Conservation (phyloP, 2,329 filamentous ascomycete species). For the Stylonectria norvegica region DNA sequence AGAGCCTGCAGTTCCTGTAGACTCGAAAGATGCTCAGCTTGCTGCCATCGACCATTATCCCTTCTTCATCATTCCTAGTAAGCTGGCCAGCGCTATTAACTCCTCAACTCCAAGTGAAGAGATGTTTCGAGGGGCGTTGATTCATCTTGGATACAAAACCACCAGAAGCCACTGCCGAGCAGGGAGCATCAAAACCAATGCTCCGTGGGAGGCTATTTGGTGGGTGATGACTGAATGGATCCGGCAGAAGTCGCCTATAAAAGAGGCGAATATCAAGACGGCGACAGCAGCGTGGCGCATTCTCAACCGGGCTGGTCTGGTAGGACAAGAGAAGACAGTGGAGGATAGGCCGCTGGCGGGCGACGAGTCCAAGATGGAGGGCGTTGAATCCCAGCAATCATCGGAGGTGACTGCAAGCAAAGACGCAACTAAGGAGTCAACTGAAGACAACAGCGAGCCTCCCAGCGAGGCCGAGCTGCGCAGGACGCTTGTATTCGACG, state of each 20-base stretch:
- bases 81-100: constrained; percentile 72
- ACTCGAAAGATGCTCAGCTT: constrained; percentile 48
- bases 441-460: constrained; percentile 16
- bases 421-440: constrained; percentile 12
- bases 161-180: constrained; percentile 85
- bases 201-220: constrained; percentile 87
- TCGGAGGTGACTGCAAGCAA: constrained; percentile 8
- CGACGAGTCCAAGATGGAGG: constrained; percentile 36
- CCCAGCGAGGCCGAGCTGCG: constrained; percentile 42
- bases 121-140: constrained; percentile 75
- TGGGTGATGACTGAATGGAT: constrained; percentile 92
- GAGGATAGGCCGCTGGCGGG: constrained; percentile 14
- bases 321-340: constrained; percentile 31
- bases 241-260: constrained; percentile 74
- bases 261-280: constrained; percentile 65
- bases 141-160: constrained; percentile 74
- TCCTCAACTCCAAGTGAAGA: constrained; percentile 77
- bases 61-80: constrained; percentile 80
- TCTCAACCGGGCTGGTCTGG: constrained; percentile 43
- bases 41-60: constrained; percentile 69
- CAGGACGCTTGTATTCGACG: constrained; percentile 70
- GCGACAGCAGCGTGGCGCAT: constrained; percentile 71
- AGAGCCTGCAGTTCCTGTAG: constrained; percentile 36
- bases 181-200: constrained; percentile 90
- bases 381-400: constrained; percentile 32